phyloP scores from a whole-genome alignment of 441 rosid species.

The Gossypium trilobum region DNA sequence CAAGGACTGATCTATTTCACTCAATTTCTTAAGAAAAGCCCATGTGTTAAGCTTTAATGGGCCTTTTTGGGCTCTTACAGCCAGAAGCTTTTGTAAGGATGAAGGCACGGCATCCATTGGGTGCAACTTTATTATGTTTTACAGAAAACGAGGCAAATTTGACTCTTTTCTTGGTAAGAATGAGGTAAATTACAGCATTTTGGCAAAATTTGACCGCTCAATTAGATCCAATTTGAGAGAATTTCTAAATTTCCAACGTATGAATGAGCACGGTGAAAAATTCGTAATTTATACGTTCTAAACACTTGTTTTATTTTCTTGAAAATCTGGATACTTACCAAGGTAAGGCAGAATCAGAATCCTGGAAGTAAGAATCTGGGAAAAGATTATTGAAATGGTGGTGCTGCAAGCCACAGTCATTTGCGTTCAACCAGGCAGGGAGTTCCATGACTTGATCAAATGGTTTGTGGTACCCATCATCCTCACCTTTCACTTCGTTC shows the following conservation, averaged over 20 bases:
- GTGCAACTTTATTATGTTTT: not conserved
- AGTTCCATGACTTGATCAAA: conserved; percentile 68
- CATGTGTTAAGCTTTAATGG: not conserved
- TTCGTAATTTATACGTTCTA: not conserved
- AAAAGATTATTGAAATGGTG: conserved; percentile 49
- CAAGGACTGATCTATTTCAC: not conserved
- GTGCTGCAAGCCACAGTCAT: conserved; percentile 44
- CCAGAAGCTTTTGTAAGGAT: not conserved
- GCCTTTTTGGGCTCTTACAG: not conserved
- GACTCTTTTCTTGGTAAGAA: not conserved
- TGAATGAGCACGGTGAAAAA: not conserved
- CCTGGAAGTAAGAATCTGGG: conserved; percentile 37
- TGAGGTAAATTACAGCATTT: not conserved
- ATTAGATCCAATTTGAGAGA: not conserved
- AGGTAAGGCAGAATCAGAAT: conserved; percentile 69
- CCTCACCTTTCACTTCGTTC: conserved; percentile 31
- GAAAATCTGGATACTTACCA: conserved; percentile 34
- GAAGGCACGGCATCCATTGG: not conserved
- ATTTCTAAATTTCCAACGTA: not conserved
- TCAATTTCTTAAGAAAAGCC: not conserved
- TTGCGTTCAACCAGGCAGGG: conserved; percentile 71
- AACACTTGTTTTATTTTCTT: not conserved
- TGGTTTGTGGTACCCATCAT: conserved; percentile 35
- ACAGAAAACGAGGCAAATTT: not conserved
- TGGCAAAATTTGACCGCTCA: not conserved